phyloP scores from a whole-genome alignment of 108 stramenopile genomes.

The Cyclotella choctawhatcheeana region DNA sequence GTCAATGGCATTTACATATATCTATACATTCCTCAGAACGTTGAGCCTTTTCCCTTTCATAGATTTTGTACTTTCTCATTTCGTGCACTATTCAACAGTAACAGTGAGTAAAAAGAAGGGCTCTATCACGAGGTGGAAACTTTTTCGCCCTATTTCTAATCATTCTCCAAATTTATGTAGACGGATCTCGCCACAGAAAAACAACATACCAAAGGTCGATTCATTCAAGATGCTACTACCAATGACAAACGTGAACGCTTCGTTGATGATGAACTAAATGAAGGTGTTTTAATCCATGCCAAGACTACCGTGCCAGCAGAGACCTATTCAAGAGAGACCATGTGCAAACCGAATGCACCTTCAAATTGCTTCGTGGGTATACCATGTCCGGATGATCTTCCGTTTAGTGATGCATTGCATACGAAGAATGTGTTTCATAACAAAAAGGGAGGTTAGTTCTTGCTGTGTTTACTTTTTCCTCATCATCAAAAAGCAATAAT shows the following conservation, averaged over 20 bases:
- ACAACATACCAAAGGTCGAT: conserved; percentile 45
- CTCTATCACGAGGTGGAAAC: too few species aligned
- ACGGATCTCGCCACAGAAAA: conserved; percentile 53
- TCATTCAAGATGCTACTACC: conserved; percentile 30
- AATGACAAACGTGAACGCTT: conserved; percentile 51
- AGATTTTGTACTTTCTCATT: conserved; percentile 77
- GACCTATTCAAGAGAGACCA: conserved; percentile 52
- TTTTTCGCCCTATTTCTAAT: too few species aligned
- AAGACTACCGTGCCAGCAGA: conserved; percentile 63
- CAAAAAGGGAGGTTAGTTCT: conserved; percentile 41
- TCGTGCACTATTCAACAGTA: conserved; percentile 86
- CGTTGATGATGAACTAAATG: conserved; percentile 49
- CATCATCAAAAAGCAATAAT: too few species aligned
- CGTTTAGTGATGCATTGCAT: conserved; percentile 53
- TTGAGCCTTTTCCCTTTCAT: not conserved
- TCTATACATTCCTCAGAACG: not conserved
- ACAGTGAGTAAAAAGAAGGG: too few species aligned
- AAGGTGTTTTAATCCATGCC: conserved; percentile 58
- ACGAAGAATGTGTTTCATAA: conserved; percentile 61
- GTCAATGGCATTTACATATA: too few species aligned
- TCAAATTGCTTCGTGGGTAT: conserved; percentile 53
- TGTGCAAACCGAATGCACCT: conserved; percentile 49
- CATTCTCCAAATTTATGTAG: conserved; percentile 9
- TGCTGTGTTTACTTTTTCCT: not conserved
- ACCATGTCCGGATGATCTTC: conserved; percentile 60